Conservation (phyloP, 805 yeast genomes). For the Pichia eremophila region DNA sequence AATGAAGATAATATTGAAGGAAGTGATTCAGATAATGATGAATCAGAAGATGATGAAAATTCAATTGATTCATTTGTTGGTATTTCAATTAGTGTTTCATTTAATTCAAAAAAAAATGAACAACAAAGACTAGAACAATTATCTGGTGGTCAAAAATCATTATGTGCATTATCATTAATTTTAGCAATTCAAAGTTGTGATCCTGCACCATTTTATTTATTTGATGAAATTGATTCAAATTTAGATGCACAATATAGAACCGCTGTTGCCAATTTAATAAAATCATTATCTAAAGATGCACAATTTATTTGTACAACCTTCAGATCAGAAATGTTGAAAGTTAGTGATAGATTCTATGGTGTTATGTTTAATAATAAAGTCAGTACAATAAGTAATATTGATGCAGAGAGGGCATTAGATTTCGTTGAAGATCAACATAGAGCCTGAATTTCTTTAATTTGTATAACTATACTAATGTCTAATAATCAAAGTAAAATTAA, state of each 20-base stretch:
- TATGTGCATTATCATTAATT: constrained; percentile 92
- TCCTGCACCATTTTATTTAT: constrained; percentile 93
- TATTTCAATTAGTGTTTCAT: constrained; percentile 79
- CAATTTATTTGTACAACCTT: constrained; percentile 96
- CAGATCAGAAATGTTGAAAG: constrained; percentile 83
- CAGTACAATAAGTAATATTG: constrained; percentile 65
- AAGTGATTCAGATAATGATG: constrained; percentile 16
- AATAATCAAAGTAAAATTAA: too few species aligned
- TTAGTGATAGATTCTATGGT: constrained; percentile 81
- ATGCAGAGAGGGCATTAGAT: constrained; percentile 63
- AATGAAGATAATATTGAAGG: too few species aligned
- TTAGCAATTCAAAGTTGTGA: constrained; percentile 91
- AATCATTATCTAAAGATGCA: constrained; percentile 54
- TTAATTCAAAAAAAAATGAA: constrained; percentile 77
- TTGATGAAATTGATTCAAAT: constrained; percentile 96
- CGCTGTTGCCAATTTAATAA: constrained; percentile 72
- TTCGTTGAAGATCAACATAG: constrained; percentile 65
- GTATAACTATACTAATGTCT: too few species aligned
- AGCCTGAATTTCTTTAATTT: not conserved
- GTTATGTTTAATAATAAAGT: constrained; percentile 77
- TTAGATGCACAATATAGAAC: constrained; percentile 86
- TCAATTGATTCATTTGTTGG: constrained; percentile 59
- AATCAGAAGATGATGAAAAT: constrained; percentile 9
- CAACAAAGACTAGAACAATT: constrained; percentile 83
- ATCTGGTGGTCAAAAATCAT: constrained; percentile 93